These are phyloP conservation scores for Trichaptum fuscoviolaceum DNA, from an alignment of 768 basidiomycete genomes.

Conservation along the genomic window DNA sequence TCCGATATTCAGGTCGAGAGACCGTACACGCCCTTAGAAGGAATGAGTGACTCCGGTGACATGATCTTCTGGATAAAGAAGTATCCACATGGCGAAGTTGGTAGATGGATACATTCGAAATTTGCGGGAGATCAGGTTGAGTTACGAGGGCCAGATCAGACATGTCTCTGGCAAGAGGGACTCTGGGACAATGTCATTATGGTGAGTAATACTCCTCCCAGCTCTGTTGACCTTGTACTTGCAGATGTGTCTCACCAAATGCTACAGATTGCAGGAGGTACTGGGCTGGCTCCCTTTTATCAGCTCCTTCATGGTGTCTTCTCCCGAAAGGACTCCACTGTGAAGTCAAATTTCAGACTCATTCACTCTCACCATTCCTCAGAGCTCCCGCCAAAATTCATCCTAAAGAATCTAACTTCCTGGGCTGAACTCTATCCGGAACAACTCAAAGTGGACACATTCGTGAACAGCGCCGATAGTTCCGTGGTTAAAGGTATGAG, in stretches of 20 bases:
- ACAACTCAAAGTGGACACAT: constrained; percentile 51
- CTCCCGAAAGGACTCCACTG: constrained; percentile 17
- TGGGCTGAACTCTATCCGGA: constrained; percentile 50
- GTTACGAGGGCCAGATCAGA: constrained; percentile 68
- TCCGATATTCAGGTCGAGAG: constrained; percentile 86
- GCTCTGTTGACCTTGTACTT: not conserved
- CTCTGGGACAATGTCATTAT: constrained; percentile 79
- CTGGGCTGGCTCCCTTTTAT: constrained; percentile 82
- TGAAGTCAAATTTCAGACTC: constrained; percentile 15
- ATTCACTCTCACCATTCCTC: constrained; percentile 75
- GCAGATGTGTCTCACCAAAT: constrained; percentile 4
- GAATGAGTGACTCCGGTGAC: constrained; percentile 58
- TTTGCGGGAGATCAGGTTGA: constrained; percentile 62
- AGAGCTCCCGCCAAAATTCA: constrained; percentile 63
- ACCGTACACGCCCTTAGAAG: constrained; percentile 77
- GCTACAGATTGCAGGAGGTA: constrained; percentile 76
- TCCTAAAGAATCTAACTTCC: constrained; percentile 47
- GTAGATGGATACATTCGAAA: constrained; percentile 76
- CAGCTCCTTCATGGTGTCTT: constrained; percentile 64
- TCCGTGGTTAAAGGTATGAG: constrained; percentile 25
- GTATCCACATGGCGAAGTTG: constrained; percentile 75
- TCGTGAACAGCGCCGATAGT: constrained; percentile 52
- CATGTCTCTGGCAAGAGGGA: constrained; percentile 52
- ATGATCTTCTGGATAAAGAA: constrained; percentile 81
- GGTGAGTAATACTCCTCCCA: constrained; percentile 35